A percentile compares a stretch with the other conserved stretches of the same genome.
phyloP scores from a whole-genome alignment of 768 basidiomycete species.

The Podaxis sp. region DNA sequence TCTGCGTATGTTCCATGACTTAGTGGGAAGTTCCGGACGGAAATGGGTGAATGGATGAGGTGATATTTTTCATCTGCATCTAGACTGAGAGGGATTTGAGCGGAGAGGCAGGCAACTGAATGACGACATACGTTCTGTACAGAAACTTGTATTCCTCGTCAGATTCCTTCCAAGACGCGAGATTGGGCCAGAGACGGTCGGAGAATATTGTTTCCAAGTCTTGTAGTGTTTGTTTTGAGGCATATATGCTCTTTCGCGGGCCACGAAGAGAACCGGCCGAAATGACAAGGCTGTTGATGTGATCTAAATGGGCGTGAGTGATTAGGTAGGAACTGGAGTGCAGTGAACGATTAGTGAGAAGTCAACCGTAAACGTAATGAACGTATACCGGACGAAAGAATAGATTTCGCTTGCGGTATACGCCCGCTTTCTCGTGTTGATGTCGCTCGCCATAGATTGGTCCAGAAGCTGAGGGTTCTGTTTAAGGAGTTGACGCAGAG shows the following conservation, averaged over 20 bases:
- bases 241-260: conserved; percentile 62
- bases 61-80: conserved; percentile 52
- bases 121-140: conserved; percentile 58
- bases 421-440: conserved; percentile 21
- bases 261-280: conserved; percentile 77
- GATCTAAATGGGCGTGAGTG: conserved; percentile 91
- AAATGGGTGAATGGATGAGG: conserved; percentile 51
- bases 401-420: conserved; percentile 52
- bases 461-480: conserved; percentile 55
- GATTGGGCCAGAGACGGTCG: conserved; percentile 81
- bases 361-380: neutral
- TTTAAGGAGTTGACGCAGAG: conserved; percentile 61
- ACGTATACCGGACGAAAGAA: conserved; percentile 48
- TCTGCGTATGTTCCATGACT: conserved; percentile 65
- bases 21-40: conserved; percentile 66
- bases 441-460: conserved; percentile 26
- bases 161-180: conserved; percentile 71
- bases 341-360: conserved; percentile 6
- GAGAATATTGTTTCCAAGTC: conserved; percentile 74
- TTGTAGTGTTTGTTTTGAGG: conserved; percentile 57
- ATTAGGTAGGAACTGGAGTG: conserved; percentile 72
- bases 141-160: conserved; percentile 60
- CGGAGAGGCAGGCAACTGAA: neutral
- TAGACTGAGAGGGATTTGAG: conserved; percentile 37
- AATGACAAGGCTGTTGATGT: conserved; percentile 79